Percentiles rank a stretch among this genome's conserved stretches.
Conservation (phyloP, 495 filamentous ascomycete species). For the Penicillium canescens region DNA sequence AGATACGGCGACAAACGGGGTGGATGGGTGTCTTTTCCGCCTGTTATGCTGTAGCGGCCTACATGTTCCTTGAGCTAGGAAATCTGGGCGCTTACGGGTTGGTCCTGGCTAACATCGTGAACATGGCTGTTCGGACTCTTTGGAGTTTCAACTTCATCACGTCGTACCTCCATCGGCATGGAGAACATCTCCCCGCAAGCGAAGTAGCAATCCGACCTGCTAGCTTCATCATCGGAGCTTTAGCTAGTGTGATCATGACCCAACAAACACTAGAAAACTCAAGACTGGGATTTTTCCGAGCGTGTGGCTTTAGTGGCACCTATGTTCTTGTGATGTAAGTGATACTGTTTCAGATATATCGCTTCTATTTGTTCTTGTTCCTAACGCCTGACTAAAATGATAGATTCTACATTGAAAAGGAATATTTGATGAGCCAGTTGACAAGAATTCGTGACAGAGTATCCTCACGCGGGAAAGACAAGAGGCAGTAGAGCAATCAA, state of each 20-base stretch:
- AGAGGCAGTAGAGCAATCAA: conserved; percentile 30
- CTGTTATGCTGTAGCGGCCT: conserved; percentile 71
- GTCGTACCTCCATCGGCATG: conserved; percentile 53
- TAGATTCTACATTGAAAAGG: conserved; percentile 61
- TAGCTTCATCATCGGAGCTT: conserved; percentile 34
- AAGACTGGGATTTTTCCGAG: conserved; percentile 46
- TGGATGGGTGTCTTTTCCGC: conserved; percentile 82
- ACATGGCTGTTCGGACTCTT: conserved; percentile 77
- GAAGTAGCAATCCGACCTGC: conserved; percentile 28
- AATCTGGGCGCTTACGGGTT: conserved; percentile 74
- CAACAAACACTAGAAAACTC: conserved; percentile 15
- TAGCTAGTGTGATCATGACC: conserved; percentile 32
- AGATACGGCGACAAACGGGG: conserved; percentile 71
- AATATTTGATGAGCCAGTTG: conserved; percentile 54
- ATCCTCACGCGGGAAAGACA: conserved; percentile 18
- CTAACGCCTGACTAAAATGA: conserved; percentile 14
- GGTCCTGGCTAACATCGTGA: conserved; percentile 81
- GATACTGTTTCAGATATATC: neutral
- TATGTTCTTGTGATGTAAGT: conserved; percentile 65
- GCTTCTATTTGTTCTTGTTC: neutral
- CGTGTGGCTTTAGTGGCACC: conserved; percentile 49
- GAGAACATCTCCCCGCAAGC: conserved; percentile 27
- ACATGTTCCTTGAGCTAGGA: conserved; percentile 63
- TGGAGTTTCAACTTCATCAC: conserved; percentile 77
- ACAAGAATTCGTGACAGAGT: conserved; percentile 34